Evolutionary conservation across 257 asterid genomes (phyloP).

Genomic region (Solanum gandarillasii): DNA sequence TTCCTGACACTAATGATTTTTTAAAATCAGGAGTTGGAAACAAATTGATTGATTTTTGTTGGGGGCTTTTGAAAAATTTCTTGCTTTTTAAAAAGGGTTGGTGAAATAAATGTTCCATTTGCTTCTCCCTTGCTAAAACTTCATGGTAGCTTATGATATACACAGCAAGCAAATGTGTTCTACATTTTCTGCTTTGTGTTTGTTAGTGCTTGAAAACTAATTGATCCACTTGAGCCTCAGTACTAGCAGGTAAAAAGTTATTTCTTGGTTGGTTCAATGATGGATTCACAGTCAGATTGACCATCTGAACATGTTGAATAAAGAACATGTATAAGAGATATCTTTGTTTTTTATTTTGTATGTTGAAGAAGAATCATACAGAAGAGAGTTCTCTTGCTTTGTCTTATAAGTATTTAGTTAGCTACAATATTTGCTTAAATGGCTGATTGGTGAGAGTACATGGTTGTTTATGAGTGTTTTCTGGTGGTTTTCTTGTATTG

Average conservation of each 20-base stretch:
- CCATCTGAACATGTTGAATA: background rate
- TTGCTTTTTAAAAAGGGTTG: slow-evolving; percentile 24
- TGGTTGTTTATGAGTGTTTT: background rate
- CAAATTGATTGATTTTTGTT: slow-evolving; percentile 29
- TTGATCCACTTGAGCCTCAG: background rate
- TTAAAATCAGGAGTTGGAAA: slow-evolving; percentile 31
- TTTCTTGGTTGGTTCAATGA: background rate
- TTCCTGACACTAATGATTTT: slow-evolving; percentile 23
- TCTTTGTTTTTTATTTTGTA: background rate
- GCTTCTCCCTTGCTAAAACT: slow-evolving; percentile 14
- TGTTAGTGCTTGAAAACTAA: background rate
- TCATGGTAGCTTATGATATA: background rate
- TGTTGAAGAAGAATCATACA: background rate
- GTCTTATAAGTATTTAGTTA: background rate
- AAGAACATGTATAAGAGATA: background rate
- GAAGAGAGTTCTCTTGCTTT: background rate
- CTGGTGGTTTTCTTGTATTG: background rate
- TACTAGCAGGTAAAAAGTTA: background rate
- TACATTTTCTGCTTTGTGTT: background rate
- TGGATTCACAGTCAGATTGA: background rate
- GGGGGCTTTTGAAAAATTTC: slow-evolving; percentile 24
- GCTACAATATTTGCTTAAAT: background rate
- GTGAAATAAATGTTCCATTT: slow-evolving; percentile 25
- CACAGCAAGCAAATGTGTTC: background rate
- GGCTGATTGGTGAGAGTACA: background rate